Base-by-base conservation (phyloP, 768 basidiomycete genomes). In the Lactarius pseudohatsudake region DNA sequence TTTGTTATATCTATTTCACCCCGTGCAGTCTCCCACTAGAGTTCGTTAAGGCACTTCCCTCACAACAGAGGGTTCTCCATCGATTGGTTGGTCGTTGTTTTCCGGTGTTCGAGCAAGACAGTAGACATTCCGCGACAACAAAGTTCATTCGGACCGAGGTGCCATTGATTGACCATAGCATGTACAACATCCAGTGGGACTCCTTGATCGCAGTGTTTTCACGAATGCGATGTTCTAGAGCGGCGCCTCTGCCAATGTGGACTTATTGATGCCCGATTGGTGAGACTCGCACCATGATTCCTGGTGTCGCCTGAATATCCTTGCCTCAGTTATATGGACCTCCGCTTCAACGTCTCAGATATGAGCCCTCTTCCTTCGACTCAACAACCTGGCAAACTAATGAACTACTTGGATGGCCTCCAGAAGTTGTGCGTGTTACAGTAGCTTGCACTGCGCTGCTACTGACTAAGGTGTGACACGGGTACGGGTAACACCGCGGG, bases 321-420 rank as follows among this genome's bases (percentile, higher is more conserved):
- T 22, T 47, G 58, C 57, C 32, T 45, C 59, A 69, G 70, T 16
- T 40, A 36, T 28, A 71, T 86, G 79, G 88, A 90, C 72, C 71
- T 88, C 40, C 85, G 80, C 36, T 76, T 90, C 61, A 77, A 80
- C 34, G 72, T 80, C 28, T 77, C 78, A 32, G 76, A 80, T 59
- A 74, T 73, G 57, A 69, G 65, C n/a, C 30, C 65, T 6, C 59
- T 83, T 18, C 26, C 72, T 1, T 65, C 66, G 15, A 65, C 71
- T 32, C 70, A 75, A 22, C 78, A 78, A 69, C 86, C 86, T 50
- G 43, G 67, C 15, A 76, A 72, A 45, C 70, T 89, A 62, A 74
- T 72, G 63, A 68, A 75, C 32, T 87, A 88, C 65, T 65, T 76
- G 1, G 50, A 72, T 1, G 72, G 76, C 57, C 74, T 87, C 22